These are phyloP conservation scores for Aspergillus ochraceus DNA, from an alignment of 2,329 filamentous ascomycete species.

Conservation along the genomic window DNA sequence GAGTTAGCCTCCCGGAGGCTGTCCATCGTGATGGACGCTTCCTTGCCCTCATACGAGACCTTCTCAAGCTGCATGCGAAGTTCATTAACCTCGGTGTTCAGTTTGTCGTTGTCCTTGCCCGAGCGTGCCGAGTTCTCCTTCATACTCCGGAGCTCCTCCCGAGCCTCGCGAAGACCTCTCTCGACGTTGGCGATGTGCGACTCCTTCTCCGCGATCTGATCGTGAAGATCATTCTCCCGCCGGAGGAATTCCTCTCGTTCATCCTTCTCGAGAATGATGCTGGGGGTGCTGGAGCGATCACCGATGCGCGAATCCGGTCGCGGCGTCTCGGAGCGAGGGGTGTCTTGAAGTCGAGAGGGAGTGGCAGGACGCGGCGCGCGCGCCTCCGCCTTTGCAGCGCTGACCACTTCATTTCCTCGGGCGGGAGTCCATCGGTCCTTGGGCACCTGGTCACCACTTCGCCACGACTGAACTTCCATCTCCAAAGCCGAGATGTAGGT, in stretches of 20 bases:
- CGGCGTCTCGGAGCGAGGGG: conserved; percentile 58
- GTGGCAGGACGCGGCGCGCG: conserved; percentile 45
- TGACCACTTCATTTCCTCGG: conserved; percentile 55
- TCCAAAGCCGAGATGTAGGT: conserved; percentile 81
- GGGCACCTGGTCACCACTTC: conserved; percentile 81
- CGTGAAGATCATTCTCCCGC: conserved; percentile 94
- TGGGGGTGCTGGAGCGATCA: conserved; percentile 84
- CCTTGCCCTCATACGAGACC: conserved; percentile 92
- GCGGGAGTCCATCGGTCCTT: conserved; percentile 83
- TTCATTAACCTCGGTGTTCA: conserved; percentile 84
- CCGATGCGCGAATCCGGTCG: conserved; percentile 67
- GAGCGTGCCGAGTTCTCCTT: conserved; percentile 83
- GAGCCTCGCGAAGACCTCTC: conserved; percentile 75
- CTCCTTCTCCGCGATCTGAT: conserved; percentile 93
- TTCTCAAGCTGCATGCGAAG: conserved; percentile 97
- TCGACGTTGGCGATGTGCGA: conserved; percentile 76
- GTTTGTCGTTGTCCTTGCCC: conserved; percentile 85
- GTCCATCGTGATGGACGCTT: conserved; percentile 97
- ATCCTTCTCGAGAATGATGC: conserved; percentile 87
- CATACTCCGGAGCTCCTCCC: conserved; percentile 80
- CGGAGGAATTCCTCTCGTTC: conserved; percentile 94
- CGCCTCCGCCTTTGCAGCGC: conserved; percentile 49
- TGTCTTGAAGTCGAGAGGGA: conserved; percentile 43
- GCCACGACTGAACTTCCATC: conserved; percentile 82
- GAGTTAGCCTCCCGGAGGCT: conserved; percentile 92